Evolutionary conservation across 2,329 filamentous ascomycete genomes (phyloP).

Genomic region (Colletotrichum sidae): DNA sequence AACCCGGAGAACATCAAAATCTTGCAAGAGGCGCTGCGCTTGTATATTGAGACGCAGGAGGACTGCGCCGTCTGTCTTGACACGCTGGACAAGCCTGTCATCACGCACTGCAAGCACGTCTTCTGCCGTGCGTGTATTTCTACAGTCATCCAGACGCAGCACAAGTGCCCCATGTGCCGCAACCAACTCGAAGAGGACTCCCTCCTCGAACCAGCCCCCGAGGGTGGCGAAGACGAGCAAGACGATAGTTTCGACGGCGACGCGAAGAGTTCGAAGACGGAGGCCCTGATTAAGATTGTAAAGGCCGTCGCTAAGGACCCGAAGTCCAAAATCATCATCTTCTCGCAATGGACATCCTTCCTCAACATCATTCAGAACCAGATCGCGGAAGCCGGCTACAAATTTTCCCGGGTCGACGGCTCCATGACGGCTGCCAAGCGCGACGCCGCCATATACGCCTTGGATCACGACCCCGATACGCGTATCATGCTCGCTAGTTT

Average conservation of each 20-base stretch:
- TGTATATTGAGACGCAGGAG: slow-evolving; percentile 84
- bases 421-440: slow-evolving; percentile 78
- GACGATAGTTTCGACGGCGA: slow-evolving; percentile 68
- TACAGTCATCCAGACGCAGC: slow-evolving; percentile 78
- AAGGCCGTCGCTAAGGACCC: slow-evolving; percentile 74
- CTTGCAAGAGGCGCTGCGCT: slow-evolving; percentile 79
- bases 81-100: slow-evolving; percentile 76
- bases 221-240: slow-evolving; percentile 56
- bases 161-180: slow-evolving; percentile 88
- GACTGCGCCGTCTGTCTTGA: slow-evolving; percentile 88
- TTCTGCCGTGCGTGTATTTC: slow-evolving; percentile 83
- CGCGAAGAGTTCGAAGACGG: slow-evolving; percentile 83
- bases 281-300: slow-evolving; percentile 81
- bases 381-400: slow-evolving; percentile 69
- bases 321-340: slow-evolving; percentile 77
- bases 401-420: slow-evolving; percentile 81
- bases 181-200: slow-evolving; percentile 71
- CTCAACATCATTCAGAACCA: slow-evolving; percentile 78
- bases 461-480: slow-evolving; percentile 75
- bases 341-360: slow-evolving; percentile 83
- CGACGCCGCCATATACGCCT: slow-evolving; percentile 76
- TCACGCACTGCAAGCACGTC: slow-evolving; percentile 85
- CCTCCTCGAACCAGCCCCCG: slow-evolving; percentile 73
- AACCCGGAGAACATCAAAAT: slow-evolving; percentile 78
- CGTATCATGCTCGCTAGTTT: slow-evolving; percentile 86